Percentiles rank a stretch among this genome's conserved stretches.
phyloP scores from a whole-genome alignment of 371 early-diverging fungal genomes.

The Lichtheimia hyalospora region DNA sequence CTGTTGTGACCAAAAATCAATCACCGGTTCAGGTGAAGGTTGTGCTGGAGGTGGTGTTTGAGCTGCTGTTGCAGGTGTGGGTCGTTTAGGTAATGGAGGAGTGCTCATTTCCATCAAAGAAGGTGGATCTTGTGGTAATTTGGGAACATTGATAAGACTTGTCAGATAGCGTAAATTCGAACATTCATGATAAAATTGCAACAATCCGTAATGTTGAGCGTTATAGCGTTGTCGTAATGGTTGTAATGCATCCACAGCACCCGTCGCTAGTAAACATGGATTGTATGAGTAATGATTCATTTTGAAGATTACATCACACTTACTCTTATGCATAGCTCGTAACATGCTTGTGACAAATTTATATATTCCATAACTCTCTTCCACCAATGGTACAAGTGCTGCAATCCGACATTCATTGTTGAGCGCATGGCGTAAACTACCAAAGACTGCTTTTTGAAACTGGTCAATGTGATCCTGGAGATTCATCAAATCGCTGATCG shows the following conservation, averaged over 20 bases:
- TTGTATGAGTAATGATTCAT: neutral
- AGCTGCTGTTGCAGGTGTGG: slow-evolving; percentile 15
- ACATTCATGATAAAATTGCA: slow-evolving; percentile 92
- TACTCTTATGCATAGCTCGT: slow-evolving; percentile 93
- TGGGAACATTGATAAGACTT: slow-evolving; percentile 90
- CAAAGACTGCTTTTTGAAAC: slow-evolving; percentile 88
- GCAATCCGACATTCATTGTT: slow-evolving; percentile 95
- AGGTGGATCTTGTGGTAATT: slow-evolving; percentile 78
- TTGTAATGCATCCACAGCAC: slow-evolving; percentile 83
- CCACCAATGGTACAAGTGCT: slow-evolving; percentile 94
- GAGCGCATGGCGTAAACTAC: slow-evolving; percentile 78
- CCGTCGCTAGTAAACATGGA: slow-evolving; percentile 36
- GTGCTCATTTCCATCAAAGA: slow-evolving; percentile 59
- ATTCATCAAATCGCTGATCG: slow-evolving; percentile 89
- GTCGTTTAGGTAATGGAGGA: slow-evolving; percentile 40
- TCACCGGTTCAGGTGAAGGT: slow-evolving; percentile 60
- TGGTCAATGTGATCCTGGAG: slow-evolving; percentile 89
- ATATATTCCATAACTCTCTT: slow-evolving; percentile 95
- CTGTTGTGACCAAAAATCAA: slow-evolving; percentile 62
- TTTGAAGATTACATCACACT: slow-evolving; percentile 17
- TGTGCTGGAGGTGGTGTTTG: slow-evolving; percentile 45
- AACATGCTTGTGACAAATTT: slow-evolving; percentile 94
- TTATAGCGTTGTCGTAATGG: slow-evolving; percentile 89
- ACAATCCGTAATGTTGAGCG: slow-evolving; percentile 79
- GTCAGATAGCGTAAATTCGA: slow-evolving; percentile 88